Conservation (phyloP, 2,329 filamentous ascomycete species). For the Colletotrichum limetticola region DNA sequence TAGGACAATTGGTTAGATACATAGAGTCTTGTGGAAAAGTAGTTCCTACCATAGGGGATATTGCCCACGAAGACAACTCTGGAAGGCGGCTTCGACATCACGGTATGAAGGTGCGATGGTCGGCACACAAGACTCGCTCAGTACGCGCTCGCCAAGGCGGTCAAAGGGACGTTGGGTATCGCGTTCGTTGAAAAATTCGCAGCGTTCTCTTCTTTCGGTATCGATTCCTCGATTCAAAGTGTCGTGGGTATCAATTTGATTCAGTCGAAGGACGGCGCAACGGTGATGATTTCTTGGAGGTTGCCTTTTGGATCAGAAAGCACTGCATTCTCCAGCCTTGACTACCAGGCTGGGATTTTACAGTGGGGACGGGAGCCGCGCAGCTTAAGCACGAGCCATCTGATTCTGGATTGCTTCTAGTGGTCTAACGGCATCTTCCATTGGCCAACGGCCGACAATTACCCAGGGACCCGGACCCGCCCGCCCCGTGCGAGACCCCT, state of each 20-base stretch:
- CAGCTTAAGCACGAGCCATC: slow-evolving; percentile 29
- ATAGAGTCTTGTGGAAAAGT: not conserved
- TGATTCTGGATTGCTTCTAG: slow-evolving; percentile 8
- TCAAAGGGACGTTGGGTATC: not conserved
- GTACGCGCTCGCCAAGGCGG: not conserved
- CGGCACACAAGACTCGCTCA: not conserved
- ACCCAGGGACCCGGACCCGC: slow-evolving; percentile 11
- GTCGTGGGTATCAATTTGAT: not conserved
- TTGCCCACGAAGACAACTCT: slow-evolving; percentile 88
- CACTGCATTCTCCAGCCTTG: slow-evolving; percentile 16
- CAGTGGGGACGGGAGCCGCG: slow-evolving; percentile 9
- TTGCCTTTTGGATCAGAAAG: not conserved
- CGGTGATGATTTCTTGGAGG: not conserved
- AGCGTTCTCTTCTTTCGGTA: not conserved
- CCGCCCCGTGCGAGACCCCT: slow-evolving; percentile 30
- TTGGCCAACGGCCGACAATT: slow-evolving; percentile 28
- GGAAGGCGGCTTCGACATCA: slow-evolving; percentile 80
- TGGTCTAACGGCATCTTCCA: slow-evolving; percentile 20
- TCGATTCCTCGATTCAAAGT: too few species aligned
- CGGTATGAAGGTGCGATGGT: slow-evolving; percentile 41
- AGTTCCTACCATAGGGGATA: slow-evolving; percentile 77
- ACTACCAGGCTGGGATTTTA: slow-evolving; percentile 34
- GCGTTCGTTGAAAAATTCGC: too few species aligned
- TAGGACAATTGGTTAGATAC: slow-evolving; percentile 47
- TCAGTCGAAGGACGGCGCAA: not conserved